phyloP scores from a whole-genome alignment of 1,139 yeast genomes.

The Pichia cactophila region DNA sequence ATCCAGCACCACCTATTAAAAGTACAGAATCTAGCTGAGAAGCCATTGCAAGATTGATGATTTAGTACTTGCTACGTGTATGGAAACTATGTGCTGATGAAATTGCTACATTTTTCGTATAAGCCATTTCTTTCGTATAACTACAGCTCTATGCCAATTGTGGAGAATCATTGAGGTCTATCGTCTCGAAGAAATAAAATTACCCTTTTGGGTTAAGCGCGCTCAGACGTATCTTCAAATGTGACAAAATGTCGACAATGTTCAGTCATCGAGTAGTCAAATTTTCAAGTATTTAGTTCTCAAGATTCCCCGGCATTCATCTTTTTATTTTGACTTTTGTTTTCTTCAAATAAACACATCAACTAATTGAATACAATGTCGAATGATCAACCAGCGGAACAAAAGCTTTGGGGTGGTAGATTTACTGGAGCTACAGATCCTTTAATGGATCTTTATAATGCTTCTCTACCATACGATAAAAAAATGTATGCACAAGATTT shows the following conservation, averaged over 20 bases:
- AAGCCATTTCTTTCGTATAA: not conserved
- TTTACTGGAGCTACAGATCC: constrained; percentile 97
- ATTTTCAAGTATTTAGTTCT: not conserved
- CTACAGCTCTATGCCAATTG: too few species aligned
- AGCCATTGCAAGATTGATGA: not conserved
- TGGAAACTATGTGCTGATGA: not conserved
- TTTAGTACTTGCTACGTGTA: not conserved
- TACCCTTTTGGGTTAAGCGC: constrained; percentile 1
- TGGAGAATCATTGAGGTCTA: not conserved
- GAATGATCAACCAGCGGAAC: constrained; percentile 27
- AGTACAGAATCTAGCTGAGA: constrained; percentile 50
- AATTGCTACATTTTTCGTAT: not conserved
- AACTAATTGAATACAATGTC: constrained; percentile 7
- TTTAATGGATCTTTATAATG: constrained; percentile 92
- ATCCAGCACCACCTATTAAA: constrained; percentile 91
- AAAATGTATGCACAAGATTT: constrained; percentile 91
- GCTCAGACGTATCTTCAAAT: not conserved
- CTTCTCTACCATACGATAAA: constrained; percentile 92
- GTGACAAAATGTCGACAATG: not conserved
- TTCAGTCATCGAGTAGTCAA: not conserved
- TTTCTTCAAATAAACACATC: not conserved
- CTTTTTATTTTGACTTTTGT: not conserved
- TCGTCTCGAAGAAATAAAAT: not conserved
- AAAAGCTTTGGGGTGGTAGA: constrained; percentile 96
- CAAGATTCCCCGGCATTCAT: not conserved